Conservation (phyloP, 2,329 filamentous ascomycete genomes). For the Aspergillus quadricinctus region DNA sequence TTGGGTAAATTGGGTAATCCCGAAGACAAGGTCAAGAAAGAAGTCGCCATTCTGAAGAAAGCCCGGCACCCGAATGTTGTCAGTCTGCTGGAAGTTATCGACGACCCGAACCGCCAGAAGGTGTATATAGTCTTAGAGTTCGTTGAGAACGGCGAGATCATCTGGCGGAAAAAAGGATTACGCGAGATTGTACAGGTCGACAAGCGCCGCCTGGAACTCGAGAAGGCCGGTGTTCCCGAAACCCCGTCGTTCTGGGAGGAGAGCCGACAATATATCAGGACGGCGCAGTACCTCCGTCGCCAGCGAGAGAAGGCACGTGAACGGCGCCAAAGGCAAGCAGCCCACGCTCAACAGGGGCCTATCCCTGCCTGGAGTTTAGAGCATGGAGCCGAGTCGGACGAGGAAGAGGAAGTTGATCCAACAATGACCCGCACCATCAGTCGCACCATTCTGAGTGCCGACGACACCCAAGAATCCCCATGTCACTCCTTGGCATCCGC, state of each 20-base stretch:
- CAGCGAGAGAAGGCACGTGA: constrained; percentile 57
- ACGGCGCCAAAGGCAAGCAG: constrained; percentile 56
- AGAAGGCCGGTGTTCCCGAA: constrained; percentile 71
- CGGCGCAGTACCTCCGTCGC: constrained; percentile 32
- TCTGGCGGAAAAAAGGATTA: constrained; percentile 86
- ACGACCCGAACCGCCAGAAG: constrained; percentile 92
- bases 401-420: constrained; percentile 36
- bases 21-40: constrained; percentile 75
- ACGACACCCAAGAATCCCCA: constrained; percentile 52
- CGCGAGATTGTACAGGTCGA: constrained; percentile 81
- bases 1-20: constrained; percentile 71
- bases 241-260: constrained; percentile 51
- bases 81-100: constrained; percentile 91
- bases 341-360: constrained; percentile 47
- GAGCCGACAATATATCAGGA: constrained; percentile 39
- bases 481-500: constrained; percentile 49
- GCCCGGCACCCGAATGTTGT: constrained; percentile 97
- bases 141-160: constrained; percentile 87
- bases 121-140: constrained; percentile 98
- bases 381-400: constrained; percentile 60
- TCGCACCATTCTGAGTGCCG: constrained; percentile 35
- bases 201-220: constrained; percentile 68
- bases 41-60: constrained; percentile 98
- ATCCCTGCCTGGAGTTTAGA: constrained; percentile 80
- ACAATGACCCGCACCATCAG: constrained; percentile 30